Conservation (phyloP, 1,139 yeast species). For the Saccharomyces pastorianus region DNA sequence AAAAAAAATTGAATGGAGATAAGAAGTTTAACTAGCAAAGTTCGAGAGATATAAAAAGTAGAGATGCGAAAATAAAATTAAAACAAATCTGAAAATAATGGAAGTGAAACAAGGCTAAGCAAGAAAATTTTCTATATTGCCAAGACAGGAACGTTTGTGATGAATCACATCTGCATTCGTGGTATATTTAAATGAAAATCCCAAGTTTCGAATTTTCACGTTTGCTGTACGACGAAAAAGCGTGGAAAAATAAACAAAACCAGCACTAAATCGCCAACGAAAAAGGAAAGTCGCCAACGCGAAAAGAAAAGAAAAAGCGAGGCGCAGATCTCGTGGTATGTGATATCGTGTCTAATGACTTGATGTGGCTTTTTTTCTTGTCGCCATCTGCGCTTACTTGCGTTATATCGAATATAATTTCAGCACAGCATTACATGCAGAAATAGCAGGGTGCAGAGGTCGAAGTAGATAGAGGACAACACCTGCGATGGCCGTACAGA, state of each 20-base stretch:
- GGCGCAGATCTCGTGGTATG: neutral
- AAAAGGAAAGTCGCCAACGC: constrained; percentile 1
- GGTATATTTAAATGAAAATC: neutral
- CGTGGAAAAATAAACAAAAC: neutral
- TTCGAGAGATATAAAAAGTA: neutral
- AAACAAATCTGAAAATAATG: neutral
- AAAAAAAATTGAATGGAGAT: neutral
- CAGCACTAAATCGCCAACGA: neutral
- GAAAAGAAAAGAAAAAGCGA: neutral
- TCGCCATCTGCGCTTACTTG: neutral
- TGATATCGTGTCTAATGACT: neutral
- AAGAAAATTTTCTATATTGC: neutral
- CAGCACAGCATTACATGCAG: neutral
- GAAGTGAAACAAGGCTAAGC: neutral
- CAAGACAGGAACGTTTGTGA: neutral
- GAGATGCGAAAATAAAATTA: neutral
- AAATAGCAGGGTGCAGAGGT: neutral
- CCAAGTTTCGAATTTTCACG: neutral
- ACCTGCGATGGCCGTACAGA: constrained; percentile 43
- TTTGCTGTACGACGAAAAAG: neutral
- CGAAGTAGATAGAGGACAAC: neutral
- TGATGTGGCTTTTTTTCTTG: neutral
- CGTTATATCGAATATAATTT: neutral
- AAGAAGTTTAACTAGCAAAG: neutral
- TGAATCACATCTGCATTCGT: neutral